Base-by-base conservation (phyloP, 305 asterid genomes). In the Fraxinus greggii region DNA sequence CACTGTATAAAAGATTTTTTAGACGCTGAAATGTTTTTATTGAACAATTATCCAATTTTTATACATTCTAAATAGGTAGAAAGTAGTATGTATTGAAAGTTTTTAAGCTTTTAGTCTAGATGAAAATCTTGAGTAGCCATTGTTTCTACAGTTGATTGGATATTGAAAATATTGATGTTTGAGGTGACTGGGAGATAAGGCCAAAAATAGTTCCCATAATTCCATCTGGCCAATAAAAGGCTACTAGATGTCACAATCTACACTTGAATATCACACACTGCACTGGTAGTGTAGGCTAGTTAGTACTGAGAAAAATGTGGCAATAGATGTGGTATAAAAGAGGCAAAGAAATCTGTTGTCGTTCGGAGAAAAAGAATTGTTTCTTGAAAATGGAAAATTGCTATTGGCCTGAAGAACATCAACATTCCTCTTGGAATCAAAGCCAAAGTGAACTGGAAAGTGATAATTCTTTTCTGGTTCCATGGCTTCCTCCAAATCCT, bases 161-260 rank as follows among this genome's bases (percentile, higher is more conserved):
- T 78, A 83, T 40, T 78, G 56, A 85, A 84, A 81, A 28, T 24
- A 28, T 77, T 74, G 75, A 77, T 23, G 38, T 5, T 31, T 86
- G 92, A 88, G 29, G 86, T 86, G 97, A 92, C 88, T 5, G 76
- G n/a, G 13, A 84, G 89, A 92, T 79, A 83, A 86, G 88, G 80
- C 90, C 93, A 91, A 89, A 76, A 83, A 88, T 79, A 86, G 88
- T 89, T 89, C 69, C 80, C 84, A 77, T 83, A 81, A 81, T 86
- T 84, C 88, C 86, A 84, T 83, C 83, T 80, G 88, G 89, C 92
- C 87, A 87, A 80, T 79, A 77, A 85, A 86, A 89, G 67, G 79
- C 77, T 76, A 79, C 83, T 36, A 33, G 72, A 88, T 87, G 82
- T 85, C 95, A 67, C 87, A 78, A 84, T 87, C 93, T 79, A 32